Percentiles rank a stretch among this genome's conserved stretches.
Evolutionary conservation across 2,329 filamentous ascomycete species (phyloP).

Genomic region (Exophiala oligosperma): DNA sequence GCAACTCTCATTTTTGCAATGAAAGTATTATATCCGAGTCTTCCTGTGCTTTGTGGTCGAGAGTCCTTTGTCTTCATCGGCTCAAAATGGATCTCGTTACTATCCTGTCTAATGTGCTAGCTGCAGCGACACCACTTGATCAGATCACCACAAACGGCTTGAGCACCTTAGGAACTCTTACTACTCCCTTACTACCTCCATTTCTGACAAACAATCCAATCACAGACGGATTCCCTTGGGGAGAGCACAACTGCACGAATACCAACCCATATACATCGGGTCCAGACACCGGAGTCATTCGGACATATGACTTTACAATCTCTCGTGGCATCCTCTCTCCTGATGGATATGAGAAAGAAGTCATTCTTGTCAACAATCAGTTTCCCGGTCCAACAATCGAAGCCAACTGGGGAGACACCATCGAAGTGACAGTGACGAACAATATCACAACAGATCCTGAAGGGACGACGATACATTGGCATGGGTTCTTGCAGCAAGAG

Average conservation of each 20-base stretch:
- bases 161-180: conserved; percentile 1
- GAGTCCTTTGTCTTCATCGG: not conserved
- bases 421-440: conserved; percentile 37
- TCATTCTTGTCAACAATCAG: conserved; percentile 54
- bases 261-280: conserved; percentile 20
- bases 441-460: conserved; percentile 32
- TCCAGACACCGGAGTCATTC: conserved; percentile 17
- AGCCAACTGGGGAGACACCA: conserved; percentile 30
- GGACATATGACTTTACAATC: conserved; percentile 16
- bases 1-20: too few species aligned
- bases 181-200: conserved; percentile 4
- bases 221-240: conserved; percentile 19
- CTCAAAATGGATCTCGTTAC: not conserved
- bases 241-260: conserved; percentile 11
- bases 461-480: conserved; percentile 45
- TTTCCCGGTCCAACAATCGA: conserved; percentile 63
- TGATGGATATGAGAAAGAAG: conserved; percentile 11
- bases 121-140: not conserved
- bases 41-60: not conserved
- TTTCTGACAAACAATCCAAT: conserved; percentile 10
- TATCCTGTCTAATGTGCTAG: not conserved
- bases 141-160: conserved; percentile 5
- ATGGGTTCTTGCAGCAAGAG: conserved; percentile 37
- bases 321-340: conserved; percentile 14
- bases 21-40: not conserved